Evolutionary conservation across 2,329 filamentous ascomycete species (phyloP), one percentile per base, ranked within the genome.

Genomic region (Annulohypoxylon truncatum): DNA sequence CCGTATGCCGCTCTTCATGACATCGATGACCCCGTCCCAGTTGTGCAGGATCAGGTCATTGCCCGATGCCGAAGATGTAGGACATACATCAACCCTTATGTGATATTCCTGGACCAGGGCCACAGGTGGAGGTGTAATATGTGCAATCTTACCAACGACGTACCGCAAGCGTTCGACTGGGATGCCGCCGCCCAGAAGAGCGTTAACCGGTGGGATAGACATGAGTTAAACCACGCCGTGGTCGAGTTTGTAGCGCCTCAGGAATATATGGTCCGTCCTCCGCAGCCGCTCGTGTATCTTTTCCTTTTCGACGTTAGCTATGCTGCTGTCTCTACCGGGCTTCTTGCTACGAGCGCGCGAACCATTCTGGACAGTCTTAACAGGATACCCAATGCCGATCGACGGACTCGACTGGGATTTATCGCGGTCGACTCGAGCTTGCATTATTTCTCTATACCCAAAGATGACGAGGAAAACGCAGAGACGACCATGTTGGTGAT

Each of bases 41-140:
- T 99, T 51, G 92, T 98, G 26, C 92, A 97, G 76, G 96, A 99
- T 78, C 96, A 98, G 81, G 92, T 98, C 70, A 99, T 99, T 78
- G 96, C 95, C 61, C 90, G 96, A 76, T 99, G 96, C 84, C 89
- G 96, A 79, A 90, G 96, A 81, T 99, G 96, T 82, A 87, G 96
- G 73, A 96, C 95, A 60, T 98, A 98, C 79, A 98, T 98, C 84
- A 98, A 98, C 79, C 94, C 96, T 10, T 99, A 95, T 73, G 96
- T 97, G 64, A 93, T 93, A 48, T 99, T 99, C 82, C 83, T 99
- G 66, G 96, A 99, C 75, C 93, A 98, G 77, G 96, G 96, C 48
- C 96, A 99, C 81, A 89, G 96, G 77, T 99, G 96, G 96, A 91
- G 95, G 76, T 99, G 96, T 83, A 99, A 99, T 82, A 97, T 99